Evolutionary conservation across 2,329 filamentous ascomycete species (phyloP), one percentile per base, ranked within the genome.

Genomic region (Alternaria alternata): DNA sequence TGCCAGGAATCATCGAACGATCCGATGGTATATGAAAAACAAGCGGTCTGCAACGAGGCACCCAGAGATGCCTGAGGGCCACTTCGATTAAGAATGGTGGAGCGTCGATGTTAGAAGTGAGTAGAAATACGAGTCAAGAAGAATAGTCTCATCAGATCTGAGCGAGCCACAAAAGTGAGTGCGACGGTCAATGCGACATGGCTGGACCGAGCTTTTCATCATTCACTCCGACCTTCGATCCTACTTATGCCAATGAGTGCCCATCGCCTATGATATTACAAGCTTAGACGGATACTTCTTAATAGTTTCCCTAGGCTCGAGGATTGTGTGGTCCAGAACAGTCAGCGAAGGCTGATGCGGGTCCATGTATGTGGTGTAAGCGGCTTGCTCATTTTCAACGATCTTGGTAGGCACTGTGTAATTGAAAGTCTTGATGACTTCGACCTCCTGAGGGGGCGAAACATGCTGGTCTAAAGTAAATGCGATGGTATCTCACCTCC

Each of bases 121-220:
- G 16, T 22, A 22, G 18, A 7, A 36, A 36, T 22, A 36, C 8
- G 38, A 38, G n/a, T 34, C 20, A 51, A 16, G 22, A 51, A 51
- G 48, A 26, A 26, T 18, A 11, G 22, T 38, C 24, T 28, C 32
- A 3, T 7, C 24, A 28, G 20, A 51, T 51, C 49, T 26, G 12
- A 28, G 16, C 30, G 34, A 41, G 34, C 32, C 20, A 32, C 22
- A 41, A 41, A 41, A 30, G 49, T 51, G 49, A 38, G 16, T 51
- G 22, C 16, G 36, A 51, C 32, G 22, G 49, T 51, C 34, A 30
- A 38, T 28, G 26, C 24, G 49, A 51, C 32, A n/a, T 51, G 32
- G 36, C 20, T 51, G 49, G 26, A 57, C 41, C 42, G 42, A 49
- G 52, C 52, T 57, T 51, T 48, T 54, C 54, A 34, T 30, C 20